phyloP scores from a whole-genome alignment of 2,329 filamentous ascomycete genomes.

The Colletotrichum tamarilloi region DNA sequence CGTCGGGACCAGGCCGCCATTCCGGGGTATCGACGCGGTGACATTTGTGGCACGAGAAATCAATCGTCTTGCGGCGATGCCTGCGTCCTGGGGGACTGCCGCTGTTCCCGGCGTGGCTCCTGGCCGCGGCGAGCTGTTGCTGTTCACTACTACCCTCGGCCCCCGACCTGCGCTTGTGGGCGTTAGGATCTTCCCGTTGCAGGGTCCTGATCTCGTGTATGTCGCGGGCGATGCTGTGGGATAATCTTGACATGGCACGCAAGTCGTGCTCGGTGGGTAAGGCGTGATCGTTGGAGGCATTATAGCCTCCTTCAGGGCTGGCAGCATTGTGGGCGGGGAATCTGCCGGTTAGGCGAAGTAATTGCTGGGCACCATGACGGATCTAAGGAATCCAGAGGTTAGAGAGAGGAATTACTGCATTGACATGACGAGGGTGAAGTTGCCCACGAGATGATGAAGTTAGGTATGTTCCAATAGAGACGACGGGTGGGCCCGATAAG shows the following conservation, averaged over 20 bases:
- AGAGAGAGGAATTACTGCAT: neutral
- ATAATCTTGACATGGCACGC: slow-evolving; percentile 25
- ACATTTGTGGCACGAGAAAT: slow-evolving; percentile 56
- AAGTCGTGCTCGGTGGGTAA: slow-evolving; percentile 21
- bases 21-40: slow-evolving; percentile 81
- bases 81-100: neutral
- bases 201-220: slow-evolving; percentile 23
- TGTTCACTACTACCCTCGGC: neutral
- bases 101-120: neutral
- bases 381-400: neutral
- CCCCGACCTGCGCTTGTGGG: neutral
- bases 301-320: neutral
- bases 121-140: neutral
- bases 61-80: slow-evolving; percentile 43
- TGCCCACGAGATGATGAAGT: neutral
- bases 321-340: slow-evolving; percentile 5
- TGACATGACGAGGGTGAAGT: neutral
- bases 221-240: slow-evolving; percentile 30
- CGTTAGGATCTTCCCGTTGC: neutral
- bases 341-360: slow-evolving; percentile 21
- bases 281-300: neutral
- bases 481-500: neutral
- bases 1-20: slow-evolving; percentile 80
- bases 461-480: neutral
- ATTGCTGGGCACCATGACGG: slow-evolving; percentile 20